Conservation (phyloP, 2,329 filamentous ascomycete genomes). For the Davidsoniella australis region DNA sequence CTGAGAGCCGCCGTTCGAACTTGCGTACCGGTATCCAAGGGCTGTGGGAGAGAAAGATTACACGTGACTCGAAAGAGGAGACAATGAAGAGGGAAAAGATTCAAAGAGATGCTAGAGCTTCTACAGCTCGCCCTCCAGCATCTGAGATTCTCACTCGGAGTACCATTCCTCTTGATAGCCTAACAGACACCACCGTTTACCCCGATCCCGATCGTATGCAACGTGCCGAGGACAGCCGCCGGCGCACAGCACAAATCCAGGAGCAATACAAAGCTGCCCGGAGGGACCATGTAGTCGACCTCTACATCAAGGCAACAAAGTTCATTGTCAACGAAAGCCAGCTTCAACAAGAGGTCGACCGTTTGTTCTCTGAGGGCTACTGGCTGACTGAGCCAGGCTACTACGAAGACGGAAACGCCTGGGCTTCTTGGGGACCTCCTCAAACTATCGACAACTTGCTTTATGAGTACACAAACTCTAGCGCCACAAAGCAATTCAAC, state of each 20-base stretch:
- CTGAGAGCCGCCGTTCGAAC: conserved; percentile 52
- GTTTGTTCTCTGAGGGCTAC: conserved; percentile 52
- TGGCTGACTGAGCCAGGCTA: conserved; percentile 23
- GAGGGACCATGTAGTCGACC: conserved; percentile 57
- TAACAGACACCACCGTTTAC: conserved; percentile 31
- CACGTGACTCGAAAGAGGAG: conserved; percentile 21
- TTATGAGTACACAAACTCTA: conserved; percentile 16
- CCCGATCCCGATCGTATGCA: conserved; percentile 46
- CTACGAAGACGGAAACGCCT: conserved; percentile 29
- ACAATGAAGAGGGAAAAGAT: conserved; percentile 30
- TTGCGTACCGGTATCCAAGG: conserved; percentile 53
- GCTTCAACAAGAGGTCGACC: conserved; percentile 55
- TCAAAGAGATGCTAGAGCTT: conserved; percentile 26
- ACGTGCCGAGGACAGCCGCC: conserved; percentile 29
- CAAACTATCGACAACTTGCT: conserved; percentile 29
- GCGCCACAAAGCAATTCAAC: conserved; percentile 1
- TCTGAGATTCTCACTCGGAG: conserved; percentile 63
- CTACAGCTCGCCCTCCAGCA: conserved; percentile 49
- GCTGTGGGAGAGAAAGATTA: conserved; percentile 49
- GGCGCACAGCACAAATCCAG: conserved; percentile 26
- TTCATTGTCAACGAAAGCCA: conserved; percentile 78
- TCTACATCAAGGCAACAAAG: conserved; percentile 73
- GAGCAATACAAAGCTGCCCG: conserved; percentile 40
- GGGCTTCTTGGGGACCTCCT: conserved; percentile 32
- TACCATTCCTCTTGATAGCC: conserved; percentile 38